Conservation (phyloP, 495 filamentous ascomycete genomes). For the Trichoderma virens region DNA sequence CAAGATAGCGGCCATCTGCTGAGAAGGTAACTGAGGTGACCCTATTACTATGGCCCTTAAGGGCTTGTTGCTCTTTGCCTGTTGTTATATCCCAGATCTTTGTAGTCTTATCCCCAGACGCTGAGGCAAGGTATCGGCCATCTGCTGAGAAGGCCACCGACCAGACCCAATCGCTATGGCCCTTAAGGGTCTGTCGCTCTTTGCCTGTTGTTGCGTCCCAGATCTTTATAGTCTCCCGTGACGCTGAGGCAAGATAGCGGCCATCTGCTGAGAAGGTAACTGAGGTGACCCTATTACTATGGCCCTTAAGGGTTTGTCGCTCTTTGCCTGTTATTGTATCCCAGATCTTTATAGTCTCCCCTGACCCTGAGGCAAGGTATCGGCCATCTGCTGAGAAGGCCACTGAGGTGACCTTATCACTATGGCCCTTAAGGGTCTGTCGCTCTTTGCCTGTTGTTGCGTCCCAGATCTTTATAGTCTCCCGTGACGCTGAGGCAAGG, state of each 20-base stretch:
- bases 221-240: constrained; percentile 6
- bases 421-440: constrained; percentile 16
- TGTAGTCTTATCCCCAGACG: not conserved
- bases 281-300: constrained; percentile 8
- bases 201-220: not conserved
- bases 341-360: not conserved
- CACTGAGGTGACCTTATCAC: too few species aligned
- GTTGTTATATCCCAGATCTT: not conserved
- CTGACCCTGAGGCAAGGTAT: not conserved
- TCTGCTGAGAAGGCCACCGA: too few species aligned
- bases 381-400: not conserved
- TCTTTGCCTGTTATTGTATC: not conserved
- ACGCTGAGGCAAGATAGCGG: constrained; percentile 12
- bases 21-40: not conserved
- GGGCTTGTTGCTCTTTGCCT: not conserved
- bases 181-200: not conserved
- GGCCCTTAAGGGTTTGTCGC: not conserved
- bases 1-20: not conserved
- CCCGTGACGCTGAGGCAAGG: not conserved
- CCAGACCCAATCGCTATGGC: not conserved
- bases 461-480: not conserved
- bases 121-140: not conserved
- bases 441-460: not conserved
- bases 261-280: constrained; percentile 15
- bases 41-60: not conserved